Evolutionary conservation across 208 protist genomes (phyloP).

Genomic region (Porcisia hertigi): DNA sequence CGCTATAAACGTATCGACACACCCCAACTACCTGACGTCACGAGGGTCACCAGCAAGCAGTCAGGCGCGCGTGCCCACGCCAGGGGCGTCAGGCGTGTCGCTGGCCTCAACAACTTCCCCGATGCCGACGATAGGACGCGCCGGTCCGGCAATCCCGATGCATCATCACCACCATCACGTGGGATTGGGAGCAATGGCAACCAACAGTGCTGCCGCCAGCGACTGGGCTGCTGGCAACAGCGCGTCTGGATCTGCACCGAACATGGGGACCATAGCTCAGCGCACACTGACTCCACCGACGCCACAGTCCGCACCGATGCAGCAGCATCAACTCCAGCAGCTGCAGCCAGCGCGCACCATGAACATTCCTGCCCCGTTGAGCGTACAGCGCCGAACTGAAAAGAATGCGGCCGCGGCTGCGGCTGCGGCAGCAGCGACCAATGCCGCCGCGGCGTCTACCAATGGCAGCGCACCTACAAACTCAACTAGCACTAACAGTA

Average conservation of each 20-base stretch:
- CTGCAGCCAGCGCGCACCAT: slow-evolving; percentile 26
- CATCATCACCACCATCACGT: slow-evolving; percentile 42
- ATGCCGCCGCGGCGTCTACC: not conserved
- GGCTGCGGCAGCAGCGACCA: slow-evolving; percentile 7
- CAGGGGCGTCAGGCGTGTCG: slow-evolving; percentile 2
- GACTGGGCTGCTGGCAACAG: slow-evolving; percentile 35
- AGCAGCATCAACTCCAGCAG: slow-evolving; percentile 22
- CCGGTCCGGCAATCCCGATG: slow-evolving; percentile 15
- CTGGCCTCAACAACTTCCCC: slow-evolving; percentile 5
- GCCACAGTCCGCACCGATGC: slow-evolving; percentile 9
- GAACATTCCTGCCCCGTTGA: slow-evolving; percentile 35
- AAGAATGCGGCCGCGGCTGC: slow-evolving; percentile 20
- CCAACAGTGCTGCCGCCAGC: slow-evolving; percentile 5
- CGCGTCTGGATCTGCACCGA: slow-evolving; percentile 6
- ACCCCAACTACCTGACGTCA: slow-evolving; percentile 20
- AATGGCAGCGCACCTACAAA: slow-evolving; percentile 2
- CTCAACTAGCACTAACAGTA: not conserved
- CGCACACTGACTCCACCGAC: slow-evolving; percentile 21
- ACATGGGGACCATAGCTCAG: not conserved
- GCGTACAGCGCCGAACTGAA: slow-evolving; percentile 25
- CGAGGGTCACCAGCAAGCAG: not conserved
- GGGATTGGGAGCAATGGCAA: slow-evolving; percentile 16
- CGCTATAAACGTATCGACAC: slow-evolving; percentile 6
- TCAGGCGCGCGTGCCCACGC: slow-evolving; percentile 7
- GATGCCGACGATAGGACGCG: slow-evolving; percentile 13